Evolutionary conservation across 148 eudicot species (phyloP), one percentile per base, ranked within the genome.

Genomic region (Amaranthus palmeri): DNA sequence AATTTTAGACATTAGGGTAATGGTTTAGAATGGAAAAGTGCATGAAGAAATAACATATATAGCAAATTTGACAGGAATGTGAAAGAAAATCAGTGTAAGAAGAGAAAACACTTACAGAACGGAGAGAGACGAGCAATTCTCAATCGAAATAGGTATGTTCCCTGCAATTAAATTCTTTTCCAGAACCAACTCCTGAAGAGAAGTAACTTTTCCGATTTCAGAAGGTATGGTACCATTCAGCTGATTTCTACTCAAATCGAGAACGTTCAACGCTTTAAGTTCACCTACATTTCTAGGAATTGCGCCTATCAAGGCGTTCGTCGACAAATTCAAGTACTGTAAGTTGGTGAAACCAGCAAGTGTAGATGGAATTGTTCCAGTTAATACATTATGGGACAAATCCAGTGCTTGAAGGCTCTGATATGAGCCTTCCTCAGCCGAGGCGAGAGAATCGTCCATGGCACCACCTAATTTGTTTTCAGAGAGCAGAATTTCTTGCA

Each of bases 221-320:
- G 54, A 58, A 72, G 96, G 96, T 57, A 88, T 87, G 74, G 79
- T 81, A 17, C 92, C 95, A 71, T 78, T 80, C 64, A 93, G 72
- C 71, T 41, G 69, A 77, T 93, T 93, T 47, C 81, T 75, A 61
- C 96, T 88, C 61, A 90, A 81, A 81, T 88, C 93, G 55, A 90
- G 80, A 79, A 84, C 67, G n/a, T 73, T 53, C 83, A 91, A 74
- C 3, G 81, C 80, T 72, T 79, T 91, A 61, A 91, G 56, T 65
- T 80, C 78, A 50, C 88, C 92, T 58, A 91, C 62, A 73, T 74
- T 81, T 41, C 64, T 70, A 2, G 97, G 93, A 59, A 95, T 77
- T 45, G 76, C 44, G 40, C 97, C 98, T 1, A 76, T 51, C 8
- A 95, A 77, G n/a, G 83, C 76, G 77, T 91, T 95, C 46, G 36